Percentiles rank a stretch among this genome's conserved stretches.
These are phyloP conservation scores for Boechera stricta DNA, from an alignment of 345 rosid species.

Conservation along the genomic window DNA sequence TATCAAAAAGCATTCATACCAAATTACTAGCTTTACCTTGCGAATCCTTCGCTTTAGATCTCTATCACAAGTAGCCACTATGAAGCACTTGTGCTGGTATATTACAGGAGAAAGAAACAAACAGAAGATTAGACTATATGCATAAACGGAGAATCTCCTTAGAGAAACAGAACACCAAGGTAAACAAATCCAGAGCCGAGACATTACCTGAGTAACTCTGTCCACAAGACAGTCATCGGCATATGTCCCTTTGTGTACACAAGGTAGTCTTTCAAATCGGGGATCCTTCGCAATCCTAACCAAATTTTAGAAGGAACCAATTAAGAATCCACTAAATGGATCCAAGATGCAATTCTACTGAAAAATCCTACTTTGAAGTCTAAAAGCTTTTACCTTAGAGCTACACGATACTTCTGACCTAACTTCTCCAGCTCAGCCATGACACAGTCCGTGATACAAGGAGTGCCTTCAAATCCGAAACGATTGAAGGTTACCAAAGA, in stretches of 20 bases:
- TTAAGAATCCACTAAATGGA: background rate
- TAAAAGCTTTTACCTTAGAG: slow-evolving; percentile 62
- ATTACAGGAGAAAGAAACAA: background rate
- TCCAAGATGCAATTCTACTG: background rate
- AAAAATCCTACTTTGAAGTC: background rate
- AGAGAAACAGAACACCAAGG: background rate
- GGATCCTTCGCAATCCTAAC: slow-evolving; percentile 92
- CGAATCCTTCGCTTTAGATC: slow-evolving; percentile 92
- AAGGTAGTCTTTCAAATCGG: slow-evolving; percentile 86
- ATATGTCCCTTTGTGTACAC: slow-evolving; percentile 90
- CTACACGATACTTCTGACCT: slow-evolving; percentile 93
- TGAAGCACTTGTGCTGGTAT: slow-evolving; percentile 88
- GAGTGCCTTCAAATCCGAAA: slow-evolving; percentile 66
- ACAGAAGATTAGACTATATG: slow-evolving; percentile 3
- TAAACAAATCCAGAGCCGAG: slow-evolving; percentile 6
- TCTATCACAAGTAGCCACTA: slow-evolving; percentile 94
- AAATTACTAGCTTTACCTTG: slow-evolving; percentile 56
- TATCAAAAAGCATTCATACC: background rate
- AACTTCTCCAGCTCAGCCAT: slow-evolving; percentile 99
- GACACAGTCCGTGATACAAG: slow-evolving; percentile 97
- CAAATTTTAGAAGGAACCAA: background rate
- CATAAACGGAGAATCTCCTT: background rate
- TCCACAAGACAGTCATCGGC: slow-evolving; percentile 98
- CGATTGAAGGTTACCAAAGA: slow-evolving; percentile 21
- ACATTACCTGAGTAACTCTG: slow-evolving; percentile 75